Base-by-base conservation (phyloP, 2,329 filamentous ascomycete genomes). In the Zopfia rhizophila region DNA sequence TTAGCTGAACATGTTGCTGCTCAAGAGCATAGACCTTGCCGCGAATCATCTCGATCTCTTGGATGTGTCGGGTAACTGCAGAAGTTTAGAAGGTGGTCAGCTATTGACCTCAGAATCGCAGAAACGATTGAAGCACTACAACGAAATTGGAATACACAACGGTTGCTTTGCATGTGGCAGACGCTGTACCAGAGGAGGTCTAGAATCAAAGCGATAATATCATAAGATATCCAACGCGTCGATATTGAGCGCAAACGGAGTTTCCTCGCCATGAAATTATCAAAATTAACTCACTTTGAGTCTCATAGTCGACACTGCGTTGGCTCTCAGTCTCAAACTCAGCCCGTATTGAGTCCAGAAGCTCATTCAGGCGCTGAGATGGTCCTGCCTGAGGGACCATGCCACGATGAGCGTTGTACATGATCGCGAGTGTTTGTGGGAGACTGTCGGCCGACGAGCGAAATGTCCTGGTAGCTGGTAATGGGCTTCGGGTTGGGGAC, bases 1-100 rank as follows among this genome's bases (percentile, higher is more conserved):
- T 97, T 66, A 97, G 85, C 40, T 84, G 85, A 63, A 93, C 82
- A 66, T 97, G 94, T 36, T 87, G 85, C 70, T 95, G 91, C 73
- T 99, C 94, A 72, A 99, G 85, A 61, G 90, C 85, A 67, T 91
- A 97, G 49, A 99, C 90, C 75, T 96, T 97, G 69, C 92, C 88
- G 54, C 92, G 83, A 37, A 99, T 91, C 66, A 96, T 83, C 70
- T 96, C 90, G 82, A 97, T 94, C 76, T 99, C 94, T 66, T 93
- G 88, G 56, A 97, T 88, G 72, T 99, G 94, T 37, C 86, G 84
- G 47, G 90, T 86, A 68, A 97, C 94, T 97, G 72, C 58, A 62
- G 45, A 43, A 48, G 48, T 3, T 18, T 22, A 13, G 13, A n/a
- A n/a, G n/a, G n/a, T n/a, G n/a, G n/a, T n/a, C n/a, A n/a, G n/a